Conservation (phyloP, 2,329 filamentous ascomycete genomes). For the Sporothrix euskadiensis region DNA sequence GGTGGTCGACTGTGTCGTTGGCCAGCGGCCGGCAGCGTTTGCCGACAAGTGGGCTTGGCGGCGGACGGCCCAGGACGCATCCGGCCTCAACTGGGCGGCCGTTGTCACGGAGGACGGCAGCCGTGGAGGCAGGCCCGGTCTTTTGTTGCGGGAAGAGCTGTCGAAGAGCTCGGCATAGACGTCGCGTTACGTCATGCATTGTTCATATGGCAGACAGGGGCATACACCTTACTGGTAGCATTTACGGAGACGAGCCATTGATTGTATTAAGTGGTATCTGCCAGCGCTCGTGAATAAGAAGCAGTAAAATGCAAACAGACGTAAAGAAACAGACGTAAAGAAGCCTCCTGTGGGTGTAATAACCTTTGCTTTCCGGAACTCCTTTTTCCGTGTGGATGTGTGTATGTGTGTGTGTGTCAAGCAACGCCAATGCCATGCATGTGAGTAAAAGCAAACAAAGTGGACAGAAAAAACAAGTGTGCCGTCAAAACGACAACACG, state of each 20-base stretch:
- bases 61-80: constrained; percentile 42
- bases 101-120: constrained; percentile 57
- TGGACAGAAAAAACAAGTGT: neutral
- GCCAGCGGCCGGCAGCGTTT: constrained; percentile 52
- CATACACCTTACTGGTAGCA: neutral
- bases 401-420: neutral
- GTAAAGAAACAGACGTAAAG: constrained; percentile 1
- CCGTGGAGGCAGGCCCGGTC: constrained; percentile 50
- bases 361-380: constrained; percentile 12
- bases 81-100: constrained; percentile 38
- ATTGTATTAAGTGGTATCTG: neutral
- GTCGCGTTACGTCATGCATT: neutral
- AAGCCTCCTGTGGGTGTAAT: neutral
- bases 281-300: neutral
- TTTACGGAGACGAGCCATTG: neutral
- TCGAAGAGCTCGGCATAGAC: constrained; percentile 40
- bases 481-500: neutral
- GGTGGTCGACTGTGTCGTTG: constrained; percentile 57
- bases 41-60: constrained; percentile 64
- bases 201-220: neutral
- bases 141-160: constrained; percentile 50
- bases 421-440: constrained; percentile 20
- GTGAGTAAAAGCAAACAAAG: neutral
- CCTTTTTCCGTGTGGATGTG: neutral
- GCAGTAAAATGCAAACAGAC: neutral